A percentile compares a stretch with the other conserved stretches of the same genome.
Evolutionary conservation across 2,329 filamentous ascomycete species (phyloP).

Genomic region (Hawksworthiomyces lignivorus): DNA sequence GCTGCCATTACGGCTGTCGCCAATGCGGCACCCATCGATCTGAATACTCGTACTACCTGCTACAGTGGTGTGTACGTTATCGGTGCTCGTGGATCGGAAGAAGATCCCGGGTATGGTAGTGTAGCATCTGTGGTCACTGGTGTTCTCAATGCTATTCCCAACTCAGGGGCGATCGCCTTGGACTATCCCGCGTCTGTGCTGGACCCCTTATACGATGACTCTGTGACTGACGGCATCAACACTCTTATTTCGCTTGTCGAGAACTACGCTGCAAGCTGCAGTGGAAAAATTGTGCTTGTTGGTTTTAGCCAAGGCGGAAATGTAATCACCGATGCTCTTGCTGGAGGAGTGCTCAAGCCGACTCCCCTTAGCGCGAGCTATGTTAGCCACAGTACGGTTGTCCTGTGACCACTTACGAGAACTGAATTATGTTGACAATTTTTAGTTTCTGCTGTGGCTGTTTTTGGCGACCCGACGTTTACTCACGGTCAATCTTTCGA

Average conservation of each 20-base stretch:
- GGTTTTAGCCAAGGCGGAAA: slow-evolving; percentile 9
- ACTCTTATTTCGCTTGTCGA: slow-evolving; percentile 1
- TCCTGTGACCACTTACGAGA: background rate
- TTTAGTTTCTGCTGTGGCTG: slow-evolving; percentile 5
- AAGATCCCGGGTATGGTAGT: slow-evolving; percentile 4
- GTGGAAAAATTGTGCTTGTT: slow-evolving; percentile 6
- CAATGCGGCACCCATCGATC: background rate
- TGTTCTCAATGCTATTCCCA: slow-evolving; percentile 3
- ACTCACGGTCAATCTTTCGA: slow-evolving; percentile 5
- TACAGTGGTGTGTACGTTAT: slow-evolving; percentile 9
- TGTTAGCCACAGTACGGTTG: slow-evolving; percentile 1
- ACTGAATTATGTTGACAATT: background rate
- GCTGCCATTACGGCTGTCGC: background rate
- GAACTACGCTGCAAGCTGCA: slow-evolving; percentile 5
- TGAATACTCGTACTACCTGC: slow-evolving; percentile 4
- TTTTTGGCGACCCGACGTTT: slow-evolving; percentile 10
- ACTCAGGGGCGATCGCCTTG: slow-evolving; percentile 5
- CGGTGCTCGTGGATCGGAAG: slow-evolving; percentile 1
- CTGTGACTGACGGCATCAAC: slow-evolving; percentile 7
- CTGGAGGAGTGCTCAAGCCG: slow-evolving; percentile 8
- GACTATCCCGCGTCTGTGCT: slow-evolving; percentile 6
- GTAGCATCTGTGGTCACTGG: background rate
- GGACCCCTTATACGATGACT: slow-evolving; percentile 6
- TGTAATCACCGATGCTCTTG: slow-evolving; percentile 7
- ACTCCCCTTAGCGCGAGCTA: slow-evolving; percentile 5